Conservation (phyloP, 768 basidiomycete species). For the Boletus sp. region DNA sequence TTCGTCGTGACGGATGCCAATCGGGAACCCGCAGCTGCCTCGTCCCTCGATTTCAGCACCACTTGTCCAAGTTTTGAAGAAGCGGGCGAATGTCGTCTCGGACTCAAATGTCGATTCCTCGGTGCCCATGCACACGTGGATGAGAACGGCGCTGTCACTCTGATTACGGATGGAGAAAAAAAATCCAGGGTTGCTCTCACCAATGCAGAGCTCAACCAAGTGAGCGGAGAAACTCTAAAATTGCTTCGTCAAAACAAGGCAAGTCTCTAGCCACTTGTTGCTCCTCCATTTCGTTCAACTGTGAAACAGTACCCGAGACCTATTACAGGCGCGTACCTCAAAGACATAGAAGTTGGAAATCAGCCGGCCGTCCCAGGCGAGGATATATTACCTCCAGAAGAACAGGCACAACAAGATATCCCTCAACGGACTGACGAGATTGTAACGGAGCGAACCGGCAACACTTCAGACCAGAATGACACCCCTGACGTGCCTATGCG, state of each 20-base stretch:
- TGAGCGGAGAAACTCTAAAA: conserved; percentile 56
- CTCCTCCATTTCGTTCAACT: not conserved
- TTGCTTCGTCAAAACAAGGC: conserved; percentile 70
- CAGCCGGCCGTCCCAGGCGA: conserved; percentile 9
- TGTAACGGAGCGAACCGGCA: conserved; percentile 37
- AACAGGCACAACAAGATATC: conserved; percentile 9
- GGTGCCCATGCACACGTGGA: conserved; percentile 65
- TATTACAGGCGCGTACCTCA: conserved; percentile 59
- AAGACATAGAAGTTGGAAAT: conserved; percentile 43
- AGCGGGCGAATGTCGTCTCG: conserved; percentile 39
- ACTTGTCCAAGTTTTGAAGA: conserved; percentile 29
- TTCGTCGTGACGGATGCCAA: conserved; percentile 38
- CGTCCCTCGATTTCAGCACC: conserved; percentile 23
- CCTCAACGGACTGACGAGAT: conserved; percentile 12
- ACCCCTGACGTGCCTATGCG: conserved; percentile 68
- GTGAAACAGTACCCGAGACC: conserved; percentile 60
- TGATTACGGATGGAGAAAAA: conserved; percentile 59
- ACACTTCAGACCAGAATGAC: conserved; percentile 41
- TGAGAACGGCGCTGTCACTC: conserved; percentile 42
- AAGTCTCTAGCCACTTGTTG: conserved; percentile 4
- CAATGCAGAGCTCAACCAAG: conserved; percentile 68
- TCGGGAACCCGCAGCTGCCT: not conserved
- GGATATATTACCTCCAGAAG: conserved; percentile 8
- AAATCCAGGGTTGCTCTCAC: conserved; percentile 46
- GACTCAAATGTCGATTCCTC: conserved; percentile 90